phyloP scores from a whole-genome alignment of 163 green algal species.

The Chlorella variabilis region DNA sequence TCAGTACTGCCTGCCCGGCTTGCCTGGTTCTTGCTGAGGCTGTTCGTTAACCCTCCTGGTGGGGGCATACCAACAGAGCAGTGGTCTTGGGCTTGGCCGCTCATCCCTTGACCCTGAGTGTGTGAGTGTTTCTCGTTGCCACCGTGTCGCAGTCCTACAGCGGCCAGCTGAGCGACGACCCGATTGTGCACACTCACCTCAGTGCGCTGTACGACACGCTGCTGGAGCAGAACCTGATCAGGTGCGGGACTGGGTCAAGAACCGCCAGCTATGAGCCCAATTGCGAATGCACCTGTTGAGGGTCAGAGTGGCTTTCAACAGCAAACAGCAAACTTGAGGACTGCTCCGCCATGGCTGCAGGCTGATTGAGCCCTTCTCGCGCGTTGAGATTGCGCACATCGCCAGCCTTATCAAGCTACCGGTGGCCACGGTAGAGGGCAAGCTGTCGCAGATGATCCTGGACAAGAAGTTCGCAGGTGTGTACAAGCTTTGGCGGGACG shows the following conservation, averaged over 20 bases:
- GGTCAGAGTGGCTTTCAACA: no score
- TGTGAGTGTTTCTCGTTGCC: not conserved
- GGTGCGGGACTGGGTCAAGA: conserved; percentile 21
- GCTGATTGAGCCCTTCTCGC: conserved; percentile 95
- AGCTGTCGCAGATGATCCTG: conserved; percentile 99
- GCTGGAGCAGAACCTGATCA: conserved; percentile 92
- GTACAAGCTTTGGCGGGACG: no score
- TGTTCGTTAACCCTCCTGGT: no score
- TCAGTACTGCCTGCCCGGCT: no score
- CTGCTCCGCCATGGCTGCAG: not conserved
- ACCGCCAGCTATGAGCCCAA: no score
- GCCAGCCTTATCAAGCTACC: conserved; percentile 92
- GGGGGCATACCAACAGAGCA: no score
- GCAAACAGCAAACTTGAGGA: no score
- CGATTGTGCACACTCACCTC: conserved; percentile 91
- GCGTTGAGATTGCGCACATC: conserved; percentile 94
- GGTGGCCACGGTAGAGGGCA: conserved; percentile 80
- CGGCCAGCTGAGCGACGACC: conserved; percentile 87
- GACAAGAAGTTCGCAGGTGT: conserved; percentile 94
- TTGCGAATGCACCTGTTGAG: not conserved
- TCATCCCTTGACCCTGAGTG: no score
- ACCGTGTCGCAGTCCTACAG: conserved; percentile 62
- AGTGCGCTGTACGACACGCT: conserved; percentile 78
- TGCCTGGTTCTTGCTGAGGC: no score
- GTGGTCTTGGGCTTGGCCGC: no score